Evolutionary conservation across 768 basidiomycete species (phyloP), one percentile per base, ranked within the genome.

Genomic region (Tricholoma sp.): DNA sequence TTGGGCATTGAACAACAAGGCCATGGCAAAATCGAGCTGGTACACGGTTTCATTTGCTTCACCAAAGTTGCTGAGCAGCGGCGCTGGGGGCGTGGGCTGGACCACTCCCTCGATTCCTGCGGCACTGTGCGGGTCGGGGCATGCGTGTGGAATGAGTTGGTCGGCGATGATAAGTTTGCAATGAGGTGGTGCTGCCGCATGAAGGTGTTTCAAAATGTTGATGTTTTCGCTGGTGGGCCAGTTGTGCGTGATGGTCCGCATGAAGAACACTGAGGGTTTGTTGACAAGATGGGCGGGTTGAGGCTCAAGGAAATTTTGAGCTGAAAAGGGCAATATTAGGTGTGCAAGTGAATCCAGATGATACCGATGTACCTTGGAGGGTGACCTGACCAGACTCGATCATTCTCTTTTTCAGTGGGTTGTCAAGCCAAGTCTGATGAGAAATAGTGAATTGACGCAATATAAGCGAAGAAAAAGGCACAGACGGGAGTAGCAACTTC

Each of bases 191-290:
- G 74, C 71, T 2, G 67, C 72, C 1, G 43, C 62, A 14, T 69
- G 67, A 3, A 75, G 67, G 7, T 68, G 62, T 11, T 34, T 45
- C 2, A 76, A 65, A 51, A 75, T 67, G 39, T 64, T 65, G 49
- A 55, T 27, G 22, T 52, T 55, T 41, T 65, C 56, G 21, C 53
- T 66, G 53, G 82, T 79, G 1, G 80, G 74, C 82, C 82, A 84
- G 60, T 84, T 80, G 59, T 84, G 83, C 34, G 80, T 72, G 50
- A 83, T 74, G 7, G 76, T 74, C 32, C 81, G 73, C 32, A 84
- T 60, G n/a, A 83, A 61, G 59, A 77, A 84, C 6, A 82, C 74
- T 49, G 55, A 35, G 0, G 77, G 72, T 66, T 74, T 59, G 32
- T 67, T 24, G 12, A 47, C 56, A 14, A 37, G 14, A 6, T 37